Percentiles rank a stretch among this genome's conserved stretches.
Evolutionary conservation across 2,329 filamentous ascomycete genomes (phyloP).

Genomic region (Monosporascus sp.): DNA sequence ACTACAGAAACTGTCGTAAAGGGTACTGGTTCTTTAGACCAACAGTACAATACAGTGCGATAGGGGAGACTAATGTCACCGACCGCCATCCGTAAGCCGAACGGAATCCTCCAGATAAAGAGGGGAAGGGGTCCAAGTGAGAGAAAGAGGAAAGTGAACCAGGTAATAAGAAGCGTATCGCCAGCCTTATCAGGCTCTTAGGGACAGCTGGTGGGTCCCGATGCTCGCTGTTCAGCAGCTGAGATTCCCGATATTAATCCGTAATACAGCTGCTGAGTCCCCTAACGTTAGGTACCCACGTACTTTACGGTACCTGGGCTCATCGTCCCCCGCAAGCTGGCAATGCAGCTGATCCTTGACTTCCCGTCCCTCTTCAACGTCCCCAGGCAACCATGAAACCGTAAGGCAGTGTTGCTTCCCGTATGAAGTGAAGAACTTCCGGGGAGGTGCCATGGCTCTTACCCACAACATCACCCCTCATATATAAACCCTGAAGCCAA

Average conservation of each 20-base stretch:
- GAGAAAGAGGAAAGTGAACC: no score
- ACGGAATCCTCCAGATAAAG: no score
- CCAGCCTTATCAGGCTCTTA: background rate
- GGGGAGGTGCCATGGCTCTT: conserved; percentile 6
- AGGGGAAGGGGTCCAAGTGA: no score
- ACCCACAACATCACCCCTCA: conserved; percentile 2
- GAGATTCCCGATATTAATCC: background rate
- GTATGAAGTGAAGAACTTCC: background rate
- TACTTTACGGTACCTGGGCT: no score
- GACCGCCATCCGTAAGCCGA: no score
- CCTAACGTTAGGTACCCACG: no score
- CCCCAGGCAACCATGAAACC: background rate
- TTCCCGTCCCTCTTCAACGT: background rate
- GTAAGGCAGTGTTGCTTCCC: background rate
- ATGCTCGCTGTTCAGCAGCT: no score
- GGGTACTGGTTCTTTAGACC: no score
- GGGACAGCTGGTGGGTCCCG: no score
- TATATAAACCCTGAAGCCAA: conserved; percentile 1
- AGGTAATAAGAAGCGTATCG: background rate
- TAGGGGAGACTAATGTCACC: no score
- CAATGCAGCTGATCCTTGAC: background rate
- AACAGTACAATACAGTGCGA: no score
- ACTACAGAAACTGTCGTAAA: no score
- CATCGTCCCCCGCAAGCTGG: background rate
- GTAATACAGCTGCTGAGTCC: background rate